Conservation (phyloP, 176 grass and related monocot species). For the Aegilops longissima region DNA sequence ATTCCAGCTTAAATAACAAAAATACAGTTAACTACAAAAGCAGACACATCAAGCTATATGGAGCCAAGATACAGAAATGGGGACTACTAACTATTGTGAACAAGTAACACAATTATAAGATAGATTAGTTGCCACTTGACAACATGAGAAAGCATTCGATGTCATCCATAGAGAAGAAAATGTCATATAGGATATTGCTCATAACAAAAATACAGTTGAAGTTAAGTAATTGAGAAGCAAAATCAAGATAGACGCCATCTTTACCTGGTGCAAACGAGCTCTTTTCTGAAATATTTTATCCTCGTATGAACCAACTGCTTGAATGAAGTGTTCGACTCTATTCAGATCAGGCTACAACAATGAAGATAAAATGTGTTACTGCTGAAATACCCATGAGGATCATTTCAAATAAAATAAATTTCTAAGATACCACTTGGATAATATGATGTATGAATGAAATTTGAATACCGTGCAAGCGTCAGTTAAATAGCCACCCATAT, state of each 20-base stretch:
- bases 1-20: background rate
- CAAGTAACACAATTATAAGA: background rate
- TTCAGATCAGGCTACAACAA: constrained; percentile 74
- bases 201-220: constrained; percentile 7
- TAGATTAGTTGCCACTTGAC: constrained; percentile 10
- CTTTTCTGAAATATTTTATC: constrained; percentile 99
- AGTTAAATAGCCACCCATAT: constrained; percentile 90
- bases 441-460: constrained; percentile 4
- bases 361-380: constrained; percentile 27
- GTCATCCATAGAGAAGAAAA: background rate
- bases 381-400: background rate
- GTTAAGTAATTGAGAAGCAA: constrained; percentile 3
- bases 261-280: constrained; percentile 79
- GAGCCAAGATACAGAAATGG: background rate
- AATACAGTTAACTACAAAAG: background rate
- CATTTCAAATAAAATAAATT: background rate
- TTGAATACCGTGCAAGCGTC: constrained; percentile 82
- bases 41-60: background rate
- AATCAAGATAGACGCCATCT: constrained; percentile 20
- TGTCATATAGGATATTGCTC: background rate
- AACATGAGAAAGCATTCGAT: constrained; percentile 8
- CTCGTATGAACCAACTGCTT: constrained; percentile 86
- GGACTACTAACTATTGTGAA: background rate
- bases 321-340: constrained; percentile 97
- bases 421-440: background rate